phyloP scores from a whole-genome alignment of 805 yeast genomes.

The Candida xyloterini region DNA sequence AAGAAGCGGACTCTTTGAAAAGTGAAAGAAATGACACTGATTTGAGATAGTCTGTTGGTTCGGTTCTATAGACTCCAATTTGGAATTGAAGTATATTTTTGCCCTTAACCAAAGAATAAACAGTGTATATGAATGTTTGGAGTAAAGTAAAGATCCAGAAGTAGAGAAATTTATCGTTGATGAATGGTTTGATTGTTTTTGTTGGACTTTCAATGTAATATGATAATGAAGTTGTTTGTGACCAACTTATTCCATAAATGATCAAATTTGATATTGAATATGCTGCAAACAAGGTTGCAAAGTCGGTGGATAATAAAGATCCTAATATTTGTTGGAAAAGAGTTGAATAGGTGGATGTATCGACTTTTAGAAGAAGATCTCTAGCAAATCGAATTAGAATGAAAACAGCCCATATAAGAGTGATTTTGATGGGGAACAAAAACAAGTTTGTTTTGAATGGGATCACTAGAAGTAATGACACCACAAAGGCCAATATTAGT shows the following conservation, averaged over 20 bases:
- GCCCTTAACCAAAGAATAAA: constrained; percentile 52
- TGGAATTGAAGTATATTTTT: constrained; percentile 51
- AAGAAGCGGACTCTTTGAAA: constrained; percentile 38
- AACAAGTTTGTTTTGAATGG: constrained; percentile 21
- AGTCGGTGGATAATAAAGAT: constrained; percentile 24
- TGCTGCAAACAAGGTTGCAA: constrained; percentile 21
- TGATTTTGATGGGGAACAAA: constrained; percentile 26
- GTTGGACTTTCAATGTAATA: constrained; percentile 34
- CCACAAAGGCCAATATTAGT: constrained; percentile 18
- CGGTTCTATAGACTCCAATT: constrained; percentile 39
- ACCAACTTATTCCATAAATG: constrained; percentile 19
- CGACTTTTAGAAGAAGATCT: constrained; percentile 27
- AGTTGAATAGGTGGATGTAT: constrained; percentile 24
- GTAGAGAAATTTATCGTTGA: constrained; percentile 45
- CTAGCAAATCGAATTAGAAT: constrained; percentile 29
- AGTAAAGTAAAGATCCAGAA: constrained; percentile 45
- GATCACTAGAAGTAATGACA: constrained; percentile 21
- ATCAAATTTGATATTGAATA: constrained; percentile 21
- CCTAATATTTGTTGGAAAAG: constrained; percentile 27
- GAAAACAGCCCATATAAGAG: constrained; percentile 29
- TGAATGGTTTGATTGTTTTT: constrained; percentile 39
- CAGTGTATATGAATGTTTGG: constrained; percentile 44
- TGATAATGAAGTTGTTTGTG: constrained; percentile 23
- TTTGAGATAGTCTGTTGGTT: constrained; percentile 36
- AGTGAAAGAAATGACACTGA: constrained; percentile 27